A percentile compares a stretch with the other conserved stretches of the same genome.
phyloP scores from a whole-genome alignment of 164 flowering plant genomes.

The Amborella trichopoda region DNA sequence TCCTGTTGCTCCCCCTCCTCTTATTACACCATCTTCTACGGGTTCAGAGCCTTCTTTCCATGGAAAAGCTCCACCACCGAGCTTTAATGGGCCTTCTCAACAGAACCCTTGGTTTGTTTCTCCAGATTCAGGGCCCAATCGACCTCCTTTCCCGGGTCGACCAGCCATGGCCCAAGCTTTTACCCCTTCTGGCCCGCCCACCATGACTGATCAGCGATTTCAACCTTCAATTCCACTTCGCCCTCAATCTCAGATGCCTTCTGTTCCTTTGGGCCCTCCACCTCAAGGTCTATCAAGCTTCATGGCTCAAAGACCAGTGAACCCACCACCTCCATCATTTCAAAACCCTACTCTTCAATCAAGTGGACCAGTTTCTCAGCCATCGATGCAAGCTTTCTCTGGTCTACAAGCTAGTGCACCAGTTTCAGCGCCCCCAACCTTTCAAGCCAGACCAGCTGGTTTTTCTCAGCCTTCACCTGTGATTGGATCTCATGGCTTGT shows the following conservation, averaged over 20 bases:
- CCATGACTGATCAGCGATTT: slow-evolving; percentile 25
- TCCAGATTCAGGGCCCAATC: slow-evolving; percentile 31
- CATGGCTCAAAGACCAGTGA: slow-evolving; percentile 18
- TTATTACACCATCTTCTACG: slow-evolving; percentile 15
- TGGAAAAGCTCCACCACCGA: slow-evolving; percentile 24
- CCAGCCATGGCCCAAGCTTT: slow-evolving; percentile 28
- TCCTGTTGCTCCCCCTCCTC: no score
- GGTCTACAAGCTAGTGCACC: slow-evolving; percentile 24
- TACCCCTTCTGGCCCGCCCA: slow-evolving; percentile 21
- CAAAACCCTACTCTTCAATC: slow-evolving; percentile 25
- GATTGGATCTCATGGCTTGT: slow-evolving; percentile 19
- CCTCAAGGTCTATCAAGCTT: slow-evolving; percentile 21
- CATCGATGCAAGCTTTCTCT: slow-evolving; percentile 29
- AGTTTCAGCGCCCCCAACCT: slow-evolving; percentile 28
- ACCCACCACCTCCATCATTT: slow-evolving; percentile 20
- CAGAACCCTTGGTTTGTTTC: slow-evolving; percentile 27
- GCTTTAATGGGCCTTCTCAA: slow-evolving; percentile 35
- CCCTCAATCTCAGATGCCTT: slow-evolving; percentile 25
- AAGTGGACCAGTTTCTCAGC: slow-evolving; percentile 26
- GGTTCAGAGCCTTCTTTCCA: slow-evolving; percentile 27
- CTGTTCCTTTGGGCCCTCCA: slow-evolving; percentile 52
- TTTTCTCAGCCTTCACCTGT: slow-evolving; percentile 33
- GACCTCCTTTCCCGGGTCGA: slow-evolving; percentile 29
- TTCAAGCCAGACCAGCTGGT: slow-evolving; percentile 40
- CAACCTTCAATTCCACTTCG: slow-evolving; percentile 21